Evolutionary conservation across 805 yeast species (phyloP), one percentile per base, ranked within the genome.

Genomic region (Lipomyces sp.): DNA sequence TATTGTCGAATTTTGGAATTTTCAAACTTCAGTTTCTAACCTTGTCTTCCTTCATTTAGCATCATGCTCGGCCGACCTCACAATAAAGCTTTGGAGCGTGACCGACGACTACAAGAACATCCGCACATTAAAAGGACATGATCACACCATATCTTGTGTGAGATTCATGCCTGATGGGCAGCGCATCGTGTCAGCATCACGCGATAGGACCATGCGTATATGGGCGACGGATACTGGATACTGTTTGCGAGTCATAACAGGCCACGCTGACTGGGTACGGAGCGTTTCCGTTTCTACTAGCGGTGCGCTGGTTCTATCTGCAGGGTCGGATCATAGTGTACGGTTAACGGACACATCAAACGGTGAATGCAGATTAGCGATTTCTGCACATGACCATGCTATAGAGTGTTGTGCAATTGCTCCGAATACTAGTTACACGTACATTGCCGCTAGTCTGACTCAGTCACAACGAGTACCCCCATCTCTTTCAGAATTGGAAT

Each of bases 211-310:
- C 0, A 79, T 93, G 24, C 84, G 86, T 51, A 67, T 93, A 3
- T 93, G 95, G 86, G 81, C 81, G 56, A 74, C 82, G 57, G 64
- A 67, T 11, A 68, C 80, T 1, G 96, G 95, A 0, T 81, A 79
- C 74, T 79, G 88, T 53, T 59, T 79, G 16, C 75, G 76, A 53
- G 79, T 86, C 0, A 79, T 88, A 49, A 74, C 77, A 14, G 91
- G 90, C 1, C 97, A 90, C 67, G 77, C 86, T 8, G 96, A 88
- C 58, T 90, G 97, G 97, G 88, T 88, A 3, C 72, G 95, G 50
- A 72, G 79, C 10, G 57, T 88, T 2, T 87, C 47, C 55, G 63
- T 73, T 1, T 65, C 70, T 28, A 52, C 57, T 2, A 69, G 70
- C 38, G 83, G 83, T 2, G 82, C 80, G 40, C 84, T 76, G 56